Evolutionary conservation across 441 rosid species (phyloP).

Genomic region (Gossypium schwendimanii): DNA sequence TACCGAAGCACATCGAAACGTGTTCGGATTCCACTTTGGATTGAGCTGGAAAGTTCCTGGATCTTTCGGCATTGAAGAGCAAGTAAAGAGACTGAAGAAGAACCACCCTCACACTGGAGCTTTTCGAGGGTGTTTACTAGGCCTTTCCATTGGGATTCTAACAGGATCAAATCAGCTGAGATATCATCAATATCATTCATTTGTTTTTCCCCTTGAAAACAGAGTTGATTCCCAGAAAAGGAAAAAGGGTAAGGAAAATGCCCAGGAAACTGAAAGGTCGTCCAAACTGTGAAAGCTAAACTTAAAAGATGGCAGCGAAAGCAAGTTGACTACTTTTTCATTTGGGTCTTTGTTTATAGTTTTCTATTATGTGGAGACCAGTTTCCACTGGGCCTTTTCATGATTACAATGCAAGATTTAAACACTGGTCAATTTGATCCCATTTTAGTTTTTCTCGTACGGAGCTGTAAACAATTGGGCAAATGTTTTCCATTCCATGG

Average conservation of each 20-base stretch:
- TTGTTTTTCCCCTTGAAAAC: not conserved
- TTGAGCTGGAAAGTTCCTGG: conserved; percentile 7
- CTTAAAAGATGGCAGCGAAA: not conserved
- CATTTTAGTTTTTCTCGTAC: too few relatives aligned
- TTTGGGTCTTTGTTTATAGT: not conserved
- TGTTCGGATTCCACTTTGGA: not conserved
- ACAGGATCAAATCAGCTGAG: conserved; percentile 10
- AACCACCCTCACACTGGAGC: conserved; percentile 10
- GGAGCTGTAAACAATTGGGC: too few relatives aligned
- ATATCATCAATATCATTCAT: conserved; percentile 6
- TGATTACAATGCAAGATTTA: not conserved
- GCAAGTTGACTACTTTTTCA: not conserved
- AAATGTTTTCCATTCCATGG: too few relatives aligned
- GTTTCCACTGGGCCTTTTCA: not conserved
- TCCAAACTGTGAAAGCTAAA: conserved; percentile 3
- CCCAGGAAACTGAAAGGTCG: not conserved
- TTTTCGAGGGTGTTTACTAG: conserved; percentile 9
- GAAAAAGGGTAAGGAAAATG: not conserved
- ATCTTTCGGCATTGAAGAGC: conserved; percentile 23
- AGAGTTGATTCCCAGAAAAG: not conserved
- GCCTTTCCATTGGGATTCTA: conserved; percentile 1
- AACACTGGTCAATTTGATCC: too few relatives aligned
- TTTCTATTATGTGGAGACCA: not conserved
- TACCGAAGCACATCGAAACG: conserved; percentile 10
- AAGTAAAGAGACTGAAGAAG: conserved; percentile 17